Conservation (phyloP, 495 filamentous ascomycete species). For the Lichenothelia convexa region DNA sequence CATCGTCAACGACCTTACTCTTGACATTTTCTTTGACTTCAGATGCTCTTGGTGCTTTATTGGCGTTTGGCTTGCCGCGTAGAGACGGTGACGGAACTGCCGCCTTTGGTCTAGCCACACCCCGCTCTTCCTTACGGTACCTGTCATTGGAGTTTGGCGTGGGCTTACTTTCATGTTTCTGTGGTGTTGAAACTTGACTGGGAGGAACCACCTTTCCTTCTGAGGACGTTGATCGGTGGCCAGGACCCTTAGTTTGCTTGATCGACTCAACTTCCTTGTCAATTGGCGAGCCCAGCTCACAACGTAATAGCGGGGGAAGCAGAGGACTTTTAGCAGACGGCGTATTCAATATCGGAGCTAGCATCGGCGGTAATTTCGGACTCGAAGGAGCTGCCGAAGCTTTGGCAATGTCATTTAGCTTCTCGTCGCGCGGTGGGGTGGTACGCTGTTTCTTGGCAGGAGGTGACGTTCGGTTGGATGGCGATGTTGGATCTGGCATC, state of each 20-base stretch:
- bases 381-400: not conserved
- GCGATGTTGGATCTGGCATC: not conserved
- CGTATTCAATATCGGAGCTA: not conserved
- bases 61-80: no score
- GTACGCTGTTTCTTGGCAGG: slow-evolving; percentile 1
- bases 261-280: not conserved
- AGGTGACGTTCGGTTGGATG: not conserved
- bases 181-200: not conserved
- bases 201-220: not conserved
- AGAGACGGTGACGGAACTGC: no score
- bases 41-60: not conserved
- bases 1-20: not conserved
- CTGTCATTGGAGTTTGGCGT: no score
- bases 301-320: not conserved
- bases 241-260: not conserved
- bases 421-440: not conserved
- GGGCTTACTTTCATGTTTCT: not conserved
- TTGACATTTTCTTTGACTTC: not conserved
- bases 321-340: not conserved
- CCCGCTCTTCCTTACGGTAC: no score
- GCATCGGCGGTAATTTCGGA: slow-evolving; percentile 1
- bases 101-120: no score
- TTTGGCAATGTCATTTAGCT: not conserved
- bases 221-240: not conserved
- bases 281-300: not conserved